Percentiles rank a stretch among this genome's conserved stretches.
Conservation (phyloP, 2,329 filamentous ascomycete species). For the Chrysoporthe puriensis region DNA sequence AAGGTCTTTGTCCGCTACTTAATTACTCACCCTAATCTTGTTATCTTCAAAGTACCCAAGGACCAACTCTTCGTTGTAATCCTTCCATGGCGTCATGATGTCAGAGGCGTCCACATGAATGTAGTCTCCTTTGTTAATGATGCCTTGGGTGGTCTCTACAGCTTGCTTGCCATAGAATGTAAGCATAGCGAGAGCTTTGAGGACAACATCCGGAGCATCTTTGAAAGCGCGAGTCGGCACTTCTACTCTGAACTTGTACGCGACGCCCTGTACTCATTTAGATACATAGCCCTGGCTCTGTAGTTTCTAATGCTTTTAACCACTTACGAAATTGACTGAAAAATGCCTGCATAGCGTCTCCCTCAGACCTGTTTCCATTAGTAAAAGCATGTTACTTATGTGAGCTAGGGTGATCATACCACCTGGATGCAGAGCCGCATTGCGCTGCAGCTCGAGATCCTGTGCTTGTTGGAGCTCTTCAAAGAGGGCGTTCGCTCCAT, state of each 20-base stretch:
- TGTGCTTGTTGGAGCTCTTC: conserved; percentile 44
- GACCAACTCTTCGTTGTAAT: conserved; percentile 67
- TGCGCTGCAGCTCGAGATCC: conserved; percentile 47
- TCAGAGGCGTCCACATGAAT: not conserved
- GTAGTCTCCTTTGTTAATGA: conserved; percentile 23
- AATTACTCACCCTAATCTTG: conserved; percentile 53
- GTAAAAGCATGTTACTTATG: conserved; percentile 23
- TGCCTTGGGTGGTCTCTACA: conserved; percentile 36
- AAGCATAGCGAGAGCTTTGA: conserved; percentile 49
- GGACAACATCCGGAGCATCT: conserved; percentile 51
- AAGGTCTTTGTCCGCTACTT: not conserved
- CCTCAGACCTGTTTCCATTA: conserved; percentile 35
- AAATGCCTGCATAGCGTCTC: conserved; percentile 57
- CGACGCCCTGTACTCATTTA: conserved; percentile 54
- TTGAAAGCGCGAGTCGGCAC: conserved; percentile 49
- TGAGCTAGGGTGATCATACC: conserved; percentile 35
- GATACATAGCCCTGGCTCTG: conserved; percentile 8
- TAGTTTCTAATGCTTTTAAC: not conserved
- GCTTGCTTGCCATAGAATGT: conserved; percentile 54
- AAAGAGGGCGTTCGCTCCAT: conserved; percentile 66
- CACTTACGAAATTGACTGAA: conserved; percentile 54
- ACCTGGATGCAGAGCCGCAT: conserved; percentile 40
- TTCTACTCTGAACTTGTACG: conserved; percentile 65
- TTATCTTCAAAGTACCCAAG: conserved; percentile 66
- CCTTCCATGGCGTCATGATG: conserved; percentile 37